Percentiles rank a stretch among this genome's conserved stretches.
These are phyloP conservation scores for Pseudoscleropodium purum DNA, from an alignment of 225 moss, liverwort and hornwort genomes.

Conservation along the genomic window DNA sequence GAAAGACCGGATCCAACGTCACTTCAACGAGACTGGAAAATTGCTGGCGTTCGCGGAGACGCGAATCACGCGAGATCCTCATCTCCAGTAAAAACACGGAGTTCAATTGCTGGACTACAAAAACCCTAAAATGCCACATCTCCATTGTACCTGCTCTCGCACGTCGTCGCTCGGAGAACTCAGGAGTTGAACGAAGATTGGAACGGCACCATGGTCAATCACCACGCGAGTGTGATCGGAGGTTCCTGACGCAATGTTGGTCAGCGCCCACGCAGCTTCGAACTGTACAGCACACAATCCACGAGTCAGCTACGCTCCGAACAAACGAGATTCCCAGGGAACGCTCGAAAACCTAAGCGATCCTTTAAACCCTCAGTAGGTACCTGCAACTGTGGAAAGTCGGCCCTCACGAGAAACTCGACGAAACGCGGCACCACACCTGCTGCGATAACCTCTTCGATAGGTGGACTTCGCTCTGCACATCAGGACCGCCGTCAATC, in stretches of 20 bases:
- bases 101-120: too few relatives aligned
- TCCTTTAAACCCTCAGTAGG: background rate
- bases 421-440: slow-evolving; percentile 98
- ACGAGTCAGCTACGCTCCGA: background rate
- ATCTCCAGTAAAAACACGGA: too few relatives aligned
- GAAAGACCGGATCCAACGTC: background rate
- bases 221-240: slow-evolving; percentile 95
- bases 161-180: slow-evolving; percentile 94
- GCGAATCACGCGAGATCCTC: background rate
- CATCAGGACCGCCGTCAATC: background rate
- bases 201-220: slow-evolving; percentile 88
- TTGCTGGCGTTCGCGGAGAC: too few relatives aligned
- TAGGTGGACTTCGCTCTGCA: slow-evolving; percentile 91
- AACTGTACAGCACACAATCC: slow-evolving; percentile 31
- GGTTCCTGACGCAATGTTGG: slow-evolving; percentile 94
- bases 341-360: background rate
- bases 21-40: too few relatives aligned
- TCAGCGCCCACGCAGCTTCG: slow-evolving; percentile 96
- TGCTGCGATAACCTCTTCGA: slow-evolving; percentile 92
- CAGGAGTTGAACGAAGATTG: slow-evolving; percentile 87
- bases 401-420: slow-evolving; percentile 70
- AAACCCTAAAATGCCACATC: background rate
- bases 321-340: background rate
- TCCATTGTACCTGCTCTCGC: slow-evolving; percentile 65
- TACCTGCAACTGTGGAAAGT: slow-evolving; percentile 89